phyloP scores from a whole-genome alignment of 352 stramenopile species.

The Phytophthora hibernalis region DNA sequence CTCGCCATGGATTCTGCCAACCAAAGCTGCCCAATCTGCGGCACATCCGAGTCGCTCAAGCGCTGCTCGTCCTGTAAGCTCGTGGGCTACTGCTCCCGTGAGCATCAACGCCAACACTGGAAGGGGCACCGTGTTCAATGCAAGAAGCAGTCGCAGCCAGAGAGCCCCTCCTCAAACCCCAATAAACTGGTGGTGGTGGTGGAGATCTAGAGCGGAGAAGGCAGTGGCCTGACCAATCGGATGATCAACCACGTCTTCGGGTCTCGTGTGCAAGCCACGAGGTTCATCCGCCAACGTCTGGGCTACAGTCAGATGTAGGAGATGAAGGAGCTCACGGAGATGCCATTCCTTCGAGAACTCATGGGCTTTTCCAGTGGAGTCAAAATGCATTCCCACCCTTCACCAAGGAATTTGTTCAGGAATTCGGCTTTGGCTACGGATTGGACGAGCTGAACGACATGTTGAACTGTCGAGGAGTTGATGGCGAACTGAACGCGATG shows the following conservation, averaged over 20 bases:
- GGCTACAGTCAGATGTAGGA: conserved; percentile 9
- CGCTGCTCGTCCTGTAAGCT: conserved; percentile 25
- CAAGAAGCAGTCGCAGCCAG: conserved; percentile 9
- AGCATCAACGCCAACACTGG: conserved; percentile 24
- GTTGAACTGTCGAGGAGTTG: conserved; percentile 17
- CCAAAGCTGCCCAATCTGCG: conserved; percentile 15
- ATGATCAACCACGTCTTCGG: conserved; percentile 25
- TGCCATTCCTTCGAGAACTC: conserved; percentile 19
- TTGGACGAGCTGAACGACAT: conserved; percentile 15
- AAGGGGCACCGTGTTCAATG: conserved; percentile 15
- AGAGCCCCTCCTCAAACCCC: not conserved
- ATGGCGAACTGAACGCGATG: conserved; percentile 21
- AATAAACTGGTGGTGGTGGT: not conserved
- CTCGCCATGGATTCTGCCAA: not conserved
- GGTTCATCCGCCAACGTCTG: conserved; percentile 17
- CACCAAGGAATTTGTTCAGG: conserved; percentile 9
- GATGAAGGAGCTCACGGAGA: conserved; percentile 28
- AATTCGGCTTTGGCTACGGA: conserved; percentile 16
- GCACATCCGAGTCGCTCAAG: conserved; percentile 5
- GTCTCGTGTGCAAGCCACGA: conserved; percentile 5
- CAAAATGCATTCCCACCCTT: conserved; percentile 15
- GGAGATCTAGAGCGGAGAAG: conserved; percentile 16
- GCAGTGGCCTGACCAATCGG: conserved; percentile 16
- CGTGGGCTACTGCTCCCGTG: conserved; percentile 20
- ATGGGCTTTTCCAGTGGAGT: conserved; percentile 16